A percentile compares a stretch with the other conserved stretches of the same genome.
Conservation (phyloP, 306 rosid genomes). For the Fagus crenata region DNA sequence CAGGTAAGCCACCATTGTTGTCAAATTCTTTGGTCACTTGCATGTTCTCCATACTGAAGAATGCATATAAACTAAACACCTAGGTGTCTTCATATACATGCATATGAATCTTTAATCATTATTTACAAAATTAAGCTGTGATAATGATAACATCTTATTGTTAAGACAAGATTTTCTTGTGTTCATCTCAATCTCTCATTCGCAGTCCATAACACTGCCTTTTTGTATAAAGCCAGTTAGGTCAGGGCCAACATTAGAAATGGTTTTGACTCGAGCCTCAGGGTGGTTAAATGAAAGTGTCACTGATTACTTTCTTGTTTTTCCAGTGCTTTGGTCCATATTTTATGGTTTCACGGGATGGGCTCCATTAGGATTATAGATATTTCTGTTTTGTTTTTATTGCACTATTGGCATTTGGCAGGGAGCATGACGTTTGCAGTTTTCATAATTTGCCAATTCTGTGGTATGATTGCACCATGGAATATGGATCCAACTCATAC, state of each 20-base stretch:
- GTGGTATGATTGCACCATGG: neutral
- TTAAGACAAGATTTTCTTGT: too few relatives aligned
- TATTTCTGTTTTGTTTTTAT: neutral
- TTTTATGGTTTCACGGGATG: neutral
- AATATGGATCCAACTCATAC: neutral
- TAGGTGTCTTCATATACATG: too few relatives aligned
- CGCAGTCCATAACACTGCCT: too few relatives aligned
- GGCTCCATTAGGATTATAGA: neutral
- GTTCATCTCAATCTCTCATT: too few relatives aligned
- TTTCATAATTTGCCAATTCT: neutral
- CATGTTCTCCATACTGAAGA: too few relatives aligned
- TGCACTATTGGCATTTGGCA: neutral
- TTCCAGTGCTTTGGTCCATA: neutral
- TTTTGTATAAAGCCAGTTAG: too few relatives aligned
- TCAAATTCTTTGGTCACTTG: neutral
- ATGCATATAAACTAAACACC: too few relatives aligned
- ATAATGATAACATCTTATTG: too few relatives aligned
- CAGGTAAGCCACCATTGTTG: constrained; percentile 36
- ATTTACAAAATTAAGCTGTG: too few relatives aligned
- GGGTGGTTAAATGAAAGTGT: neutral
- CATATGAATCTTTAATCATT: too few relatives aligned
- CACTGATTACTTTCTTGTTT: neutral
- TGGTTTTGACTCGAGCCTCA: neutral
- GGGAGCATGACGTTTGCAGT: neutral
- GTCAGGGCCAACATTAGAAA: neutral